phyloP scores from a whole-genome alignment of 2,329 filamentous ascomycete genomes.

The Zasmidium angulare region DNA sequence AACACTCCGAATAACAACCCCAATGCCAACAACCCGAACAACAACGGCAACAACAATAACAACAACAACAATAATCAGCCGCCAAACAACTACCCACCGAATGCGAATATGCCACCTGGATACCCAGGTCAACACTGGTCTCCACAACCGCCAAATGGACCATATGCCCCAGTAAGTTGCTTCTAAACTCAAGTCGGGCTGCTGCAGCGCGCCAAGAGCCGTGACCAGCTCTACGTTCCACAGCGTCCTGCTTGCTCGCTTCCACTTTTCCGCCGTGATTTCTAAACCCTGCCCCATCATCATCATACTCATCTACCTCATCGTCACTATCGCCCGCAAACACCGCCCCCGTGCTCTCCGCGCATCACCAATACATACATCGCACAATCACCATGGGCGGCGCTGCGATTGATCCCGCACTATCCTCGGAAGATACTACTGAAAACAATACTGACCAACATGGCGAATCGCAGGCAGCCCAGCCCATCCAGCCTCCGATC shows the following conservation, averaged over 20 bases:
- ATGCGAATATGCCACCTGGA: slow-evolving; percentile 3
- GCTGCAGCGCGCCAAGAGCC: slow-evolving; percentile 25
- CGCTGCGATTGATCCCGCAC: slow-evolving; percentile 33
- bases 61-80: slow-evolving; percentile 17
- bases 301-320: slow-evolving; percentile 2
- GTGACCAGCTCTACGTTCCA: slow-evolving; percentile 29
- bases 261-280: slow-evolving; percentile 18
- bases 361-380: slow-evolving; percentile 1
- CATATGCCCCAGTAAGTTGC: slow-evolving; percentile 28
- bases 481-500: neutral
- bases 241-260: slow-evolving; percentile 23
- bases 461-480: slow-evolving; percentile 30
- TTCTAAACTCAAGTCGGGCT: slow-evolving; percentile 7
- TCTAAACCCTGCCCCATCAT: slow-evolving; percentile 17
- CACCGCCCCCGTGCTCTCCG: neutral
- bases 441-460: slow-evolving; percentile 25
- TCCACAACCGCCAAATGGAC: slow-evolving; percentile 35
- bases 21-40: slow-evolving; percentile 10
- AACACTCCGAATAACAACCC: neutral
- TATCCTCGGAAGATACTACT: slow-evolving; percentile 20
- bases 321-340: slow-evolving; percentile 4
- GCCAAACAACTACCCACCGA: slow-evolving; percentile 1
- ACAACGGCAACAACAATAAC: slow-evolving; percentile 19
- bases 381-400: slow-evolving; percentile 22
- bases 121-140: too few relatives aligned